Base-by-base conservation (phyloP, 129 eudicot genomes). In the Tagetes patula region DNA sequence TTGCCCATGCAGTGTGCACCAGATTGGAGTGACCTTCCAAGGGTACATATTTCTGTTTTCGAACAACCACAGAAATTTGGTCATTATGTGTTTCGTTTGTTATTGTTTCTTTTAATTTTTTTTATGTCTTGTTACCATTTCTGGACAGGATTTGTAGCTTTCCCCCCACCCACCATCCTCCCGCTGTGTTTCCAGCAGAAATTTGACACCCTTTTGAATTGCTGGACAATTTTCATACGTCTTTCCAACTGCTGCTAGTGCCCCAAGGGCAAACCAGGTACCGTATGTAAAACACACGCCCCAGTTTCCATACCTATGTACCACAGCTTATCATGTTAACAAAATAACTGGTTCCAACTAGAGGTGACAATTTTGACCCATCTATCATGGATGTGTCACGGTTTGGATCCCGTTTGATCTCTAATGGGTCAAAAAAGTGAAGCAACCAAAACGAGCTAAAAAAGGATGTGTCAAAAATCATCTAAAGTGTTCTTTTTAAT, bases 81-180 rank as follows among this genome's bases (percentile, higher is more conserved):
- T 5, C 14, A 42, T 55, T 41, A 40, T 7, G 33, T 14, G 3
- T 39, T 40, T 5, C 2, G 3, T 54, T 41, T 53, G 4, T 6
- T 40, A 10, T 9, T 40, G n/a, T 3, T 70, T 20, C 12, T 5
- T 10, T 5, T 20, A 55, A 8, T 2, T 20, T 20, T 45, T 48
- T 46, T 63, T 27, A 47, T 63, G 71, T 38, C 58, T n/a, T 65
- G 49, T 50, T 56, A 89, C 98, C 98, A 89, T 87, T 3, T 87
- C 71, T 13, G 92, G 90, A 75, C 96, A 85, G 71, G 98, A 93
- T 58, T 79, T 87, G 65, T 89, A 93, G 72, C 98, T 93, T 73
- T 93, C 98, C 38, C 98, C 98, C 98, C 98, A 89, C 12, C 98
- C 96, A 65, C 98, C 98, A 81, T 93, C 89, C 11, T 75, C 77